Evolutionary conservation across 495 filamentous ascomycete species (phyloP), one percentile per base, ranked within the genome.

Genomic region (Cercophora newfieldiana): DNA sequence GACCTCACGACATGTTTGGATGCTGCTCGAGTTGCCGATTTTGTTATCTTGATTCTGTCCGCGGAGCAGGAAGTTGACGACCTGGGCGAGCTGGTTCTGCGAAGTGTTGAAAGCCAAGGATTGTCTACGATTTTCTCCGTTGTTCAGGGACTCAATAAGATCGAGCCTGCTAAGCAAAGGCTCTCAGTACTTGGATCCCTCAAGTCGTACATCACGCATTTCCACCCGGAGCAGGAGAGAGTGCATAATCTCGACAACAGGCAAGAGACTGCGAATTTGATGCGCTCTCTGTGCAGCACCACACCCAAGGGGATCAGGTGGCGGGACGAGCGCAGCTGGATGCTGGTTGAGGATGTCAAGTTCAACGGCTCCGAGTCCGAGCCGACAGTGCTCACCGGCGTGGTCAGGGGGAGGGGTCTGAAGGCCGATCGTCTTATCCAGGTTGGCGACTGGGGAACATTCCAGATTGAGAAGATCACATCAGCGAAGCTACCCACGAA

Each of bases 321-420:
- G 95, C 87, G 96, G 70, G 96, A 98, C 65, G 89, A 96, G 65
- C 83, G 95, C 66, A 94, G 92, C 68, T 99, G 94, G 90, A 91
- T 99, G 89, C 80, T 96, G 25, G 87, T 93, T 7, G 94, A 99
- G 67, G 85, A 92, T 59, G 83, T 97, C 21, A 74, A 85, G 71
- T 95, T 90, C 86, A 81, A 84, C 12, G 81, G 84, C 10, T 78
- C 77, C 4, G 84, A 82, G 29, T 68, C 73, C 3, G 80, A 81
- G 3, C 81, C 87, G 55, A 88, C 92, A 14, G 78, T 92, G 21
- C 63, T 99, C n/a, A 94, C 92, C 1, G 95, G 96, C 66, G 86
- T 95, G 6, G 86, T 97, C 33, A 86, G 95, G 69, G 95, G 95
- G 21, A 91, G 87, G 74, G 89, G 91, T 19, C 73, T 99, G 61